Percentiles rank a stretch among this genome's conserved stretches.
phyloP scores from a whole-genome alignment of 2,329 filamentous ascomycete species.

The Diplocarpon mali region DNA sequence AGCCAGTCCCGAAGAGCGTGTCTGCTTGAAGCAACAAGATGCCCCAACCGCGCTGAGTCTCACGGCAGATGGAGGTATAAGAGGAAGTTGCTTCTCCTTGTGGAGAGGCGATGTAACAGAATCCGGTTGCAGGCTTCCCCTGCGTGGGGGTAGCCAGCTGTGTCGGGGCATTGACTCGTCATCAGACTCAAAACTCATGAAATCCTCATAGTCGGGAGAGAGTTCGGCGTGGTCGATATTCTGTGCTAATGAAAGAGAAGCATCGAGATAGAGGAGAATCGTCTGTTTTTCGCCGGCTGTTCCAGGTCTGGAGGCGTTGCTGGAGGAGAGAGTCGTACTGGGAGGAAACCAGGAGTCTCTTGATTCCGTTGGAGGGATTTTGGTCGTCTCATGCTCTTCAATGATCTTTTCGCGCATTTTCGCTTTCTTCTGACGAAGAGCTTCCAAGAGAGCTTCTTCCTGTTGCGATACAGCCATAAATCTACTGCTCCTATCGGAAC shows the following conservation, averaged over 20 bases:
- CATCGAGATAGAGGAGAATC: conserved; percentile 23
- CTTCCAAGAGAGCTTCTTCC: conserved; percentile 39
- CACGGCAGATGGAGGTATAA: conserved; percentile 16
- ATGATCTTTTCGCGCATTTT: conserved; percentile 33
- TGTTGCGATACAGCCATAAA: conserved; percentile 42
- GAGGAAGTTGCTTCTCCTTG: conserved; percentile 8
- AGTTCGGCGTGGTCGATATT: conserved; percentile 20
- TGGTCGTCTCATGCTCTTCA: conserved; percentile 22
- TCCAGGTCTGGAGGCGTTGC: conserved; percentile 11
- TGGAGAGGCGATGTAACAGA: conserved; percentile 7
- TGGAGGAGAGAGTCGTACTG: conserved; percentile 3
- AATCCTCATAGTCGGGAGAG: conserved; percentile 25
- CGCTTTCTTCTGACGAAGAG: conserved; percentile 37
- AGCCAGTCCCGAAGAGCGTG: conserved; percentile 1
- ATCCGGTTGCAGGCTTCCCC: conserved; percentile 11
- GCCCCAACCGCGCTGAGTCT: conserved; percentile 21
- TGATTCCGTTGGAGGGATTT: conserved; percentile 14
- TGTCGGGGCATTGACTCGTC: conserved; percentile 22
- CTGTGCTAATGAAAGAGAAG: conserved; percentile 13
- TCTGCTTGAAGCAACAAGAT: conserved; percentile 6
- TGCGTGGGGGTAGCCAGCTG: conserved; percentile 10
- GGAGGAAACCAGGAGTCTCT: neutral
- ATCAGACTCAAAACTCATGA: conserved; percentile 21
- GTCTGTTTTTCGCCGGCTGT: conserved; percentile 11
- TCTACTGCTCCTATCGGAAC: conserved; percentile 15